Evolutionary conservation across 2,329 filamentous ascomycete genomes (phyloP).

Genomic region (Hypoxylon sp.): DNA sequence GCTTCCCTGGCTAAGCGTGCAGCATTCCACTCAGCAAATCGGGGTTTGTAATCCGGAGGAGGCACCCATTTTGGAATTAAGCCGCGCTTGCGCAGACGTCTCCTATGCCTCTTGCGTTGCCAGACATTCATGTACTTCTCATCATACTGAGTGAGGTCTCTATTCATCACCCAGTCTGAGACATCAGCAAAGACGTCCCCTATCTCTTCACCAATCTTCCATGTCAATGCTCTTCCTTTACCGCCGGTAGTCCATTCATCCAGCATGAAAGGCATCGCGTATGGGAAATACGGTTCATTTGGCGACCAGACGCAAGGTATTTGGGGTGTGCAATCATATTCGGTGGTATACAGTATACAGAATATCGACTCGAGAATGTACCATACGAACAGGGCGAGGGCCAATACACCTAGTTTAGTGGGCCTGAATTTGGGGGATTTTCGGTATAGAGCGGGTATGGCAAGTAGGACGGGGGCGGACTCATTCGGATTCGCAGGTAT

Average conservation of each 20-base stretch:
- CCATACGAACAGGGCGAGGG: constrained; percentile 66
- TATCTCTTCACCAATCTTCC: constrained; percentile 60
- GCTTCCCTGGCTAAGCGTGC: constrained; percentile 59
- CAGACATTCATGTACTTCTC: constrained; percentile 62
- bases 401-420: constrained; percentile 63
- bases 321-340: constrained; percentile 61
- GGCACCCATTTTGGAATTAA: constrained; percentile 57
- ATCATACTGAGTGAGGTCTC: constrained; percentile 62
- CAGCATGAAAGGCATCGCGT: constrained; percentile 72
- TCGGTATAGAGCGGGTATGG: constrained; percentile 64
- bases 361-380: constrained; percentile 67
- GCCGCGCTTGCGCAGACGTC: constrained; percentile 66
- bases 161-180: constrained; percentile 62
- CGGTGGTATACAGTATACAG: constrained; percentile 69
- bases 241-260: constrained; percentile 73
- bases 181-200: constrained; percentile 65
- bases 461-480: constrained; percentile 58
- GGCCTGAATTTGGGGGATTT: constrained; percentile 62
- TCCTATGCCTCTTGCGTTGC: constrained; percentile 63
- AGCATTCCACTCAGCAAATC: constrained; percentile 63
- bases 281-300: constrained; percentile 73
- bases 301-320: constrained; percentile 68
- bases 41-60: constrained; percentile 59
- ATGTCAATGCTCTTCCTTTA: constrained; percentile 59
- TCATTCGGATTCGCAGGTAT: constrained; percentile 6